phyloP scores from a whole-genome alignment of 352 stramenopile genomes.

The Phytophthora sansomeana region DNA sequence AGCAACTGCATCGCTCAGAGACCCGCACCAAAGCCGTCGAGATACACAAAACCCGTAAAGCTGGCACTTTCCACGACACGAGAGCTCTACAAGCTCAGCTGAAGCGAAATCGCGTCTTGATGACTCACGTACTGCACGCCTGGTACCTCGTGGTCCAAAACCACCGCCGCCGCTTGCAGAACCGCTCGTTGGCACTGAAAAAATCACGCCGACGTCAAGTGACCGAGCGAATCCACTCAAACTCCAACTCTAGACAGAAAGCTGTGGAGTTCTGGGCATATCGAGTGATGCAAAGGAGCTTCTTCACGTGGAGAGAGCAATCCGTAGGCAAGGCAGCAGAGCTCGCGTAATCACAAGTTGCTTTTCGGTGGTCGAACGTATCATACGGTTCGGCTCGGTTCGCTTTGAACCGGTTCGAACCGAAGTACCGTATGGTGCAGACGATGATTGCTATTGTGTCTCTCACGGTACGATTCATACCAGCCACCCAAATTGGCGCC shows the following conservation, averaged over 20 bases:
- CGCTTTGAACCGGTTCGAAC: slow-evolving; percentile 16
- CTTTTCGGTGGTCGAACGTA: slow-evolving; percentile 30
- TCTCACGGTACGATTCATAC: neutral
- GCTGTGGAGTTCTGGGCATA: slow-evolving; percentile 35
- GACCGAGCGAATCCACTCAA: neutral
- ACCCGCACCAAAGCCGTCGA: slow-evolving; percentile 7
- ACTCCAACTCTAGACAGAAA: slow-evolving; percentile 2
- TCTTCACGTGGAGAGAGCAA: slow-evolving; percentile 18
- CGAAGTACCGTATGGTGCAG: slow-evolving; percentile 19
- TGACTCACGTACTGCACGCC: slow-evolving; percentile 41
- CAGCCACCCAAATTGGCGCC: slow-evolving; percentile 13
- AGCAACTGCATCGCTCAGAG: slow-evolving; percentile 38
- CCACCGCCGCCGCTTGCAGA: slow-evolving; percentile 6
- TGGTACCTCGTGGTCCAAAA: slow-evolving; percentile 37
- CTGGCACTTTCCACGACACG: slow-evolving; percentile 18
- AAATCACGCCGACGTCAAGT: neutral
- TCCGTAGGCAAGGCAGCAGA: slow-evolving; percentile 1
- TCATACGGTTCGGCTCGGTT: slow-evolving; percentile 32
- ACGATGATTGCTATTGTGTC: slow-evolving; percentile 21
- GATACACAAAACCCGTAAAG: slow-evolving; percentile 6
- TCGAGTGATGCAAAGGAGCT: slow-evolving; percentile 17
- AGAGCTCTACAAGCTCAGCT: slow-evolving; percentile 38
- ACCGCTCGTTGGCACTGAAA: neutral
- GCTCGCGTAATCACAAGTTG: slow-evolving; percentile 16
- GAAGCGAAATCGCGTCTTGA: slow-evolving; percentile 31